Percentiles rank a stretch among this genome's conserved stretches.
Evolutionary conservation across 164 flowering plant genomes (phyloP).

Genomic region (Aristolochia contorta): DNA sequence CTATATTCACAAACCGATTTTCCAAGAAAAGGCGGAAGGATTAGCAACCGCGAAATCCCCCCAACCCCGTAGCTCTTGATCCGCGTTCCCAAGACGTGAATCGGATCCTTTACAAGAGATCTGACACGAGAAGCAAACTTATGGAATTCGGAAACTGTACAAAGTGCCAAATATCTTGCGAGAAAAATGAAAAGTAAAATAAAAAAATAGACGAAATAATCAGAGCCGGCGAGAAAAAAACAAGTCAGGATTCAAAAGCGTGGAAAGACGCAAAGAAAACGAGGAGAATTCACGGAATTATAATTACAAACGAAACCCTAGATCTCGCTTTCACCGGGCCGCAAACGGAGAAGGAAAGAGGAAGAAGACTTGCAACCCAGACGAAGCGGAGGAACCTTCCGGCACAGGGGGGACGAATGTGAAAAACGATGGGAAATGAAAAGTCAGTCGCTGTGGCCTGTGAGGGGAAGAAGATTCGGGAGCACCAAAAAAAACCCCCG

Average conservation of each 20-base stretch:
- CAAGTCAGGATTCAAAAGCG: slow-evolving; percentile 3
- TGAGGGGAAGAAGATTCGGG: too few relatives aligned
- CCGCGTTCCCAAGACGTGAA: not conserved
- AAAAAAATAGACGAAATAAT: not conserved
- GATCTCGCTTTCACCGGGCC: too few relatives aligned
- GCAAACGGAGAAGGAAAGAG: too few relatives aligned
- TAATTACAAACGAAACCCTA: not conserved
- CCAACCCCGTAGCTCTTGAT: too few relatives aligned
- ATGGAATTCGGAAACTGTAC: not conserved
- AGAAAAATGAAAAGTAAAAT: too few relatives aligned
- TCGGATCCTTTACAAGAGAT: not conserved
- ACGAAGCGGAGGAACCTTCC: too few relatives aligned
- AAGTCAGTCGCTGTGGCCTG: too few relatives aligned
- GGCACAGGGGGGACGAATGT: too few relatives aligned
- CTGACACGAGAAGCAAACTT: not conserved
- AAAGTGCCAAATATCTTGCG: not conserved
- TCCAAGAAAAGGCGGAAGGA: not conserved
- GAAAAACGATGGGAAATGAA: too few relatives aligned
- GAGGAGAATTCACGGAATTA: not conserved
- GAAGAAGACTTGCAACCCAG: too few relatives aligned
- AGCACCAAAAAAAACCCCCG: too few relatives aligned
- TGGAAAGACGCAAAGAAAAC: not conserved
- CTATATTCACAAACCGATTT: not conserved
- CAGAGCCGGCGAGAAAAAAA: not conserved
- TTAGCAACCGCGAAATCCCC: too few relatives aligned